A percentile compares a stretch with the other conserved stretches of the same genome.
These are phyloP conservation scores for Mycosphaerelloides madeirae DNA, from an alignment of 2,329 filamentous ascomycete genomes.

Conservation along the genomic window DNA sequence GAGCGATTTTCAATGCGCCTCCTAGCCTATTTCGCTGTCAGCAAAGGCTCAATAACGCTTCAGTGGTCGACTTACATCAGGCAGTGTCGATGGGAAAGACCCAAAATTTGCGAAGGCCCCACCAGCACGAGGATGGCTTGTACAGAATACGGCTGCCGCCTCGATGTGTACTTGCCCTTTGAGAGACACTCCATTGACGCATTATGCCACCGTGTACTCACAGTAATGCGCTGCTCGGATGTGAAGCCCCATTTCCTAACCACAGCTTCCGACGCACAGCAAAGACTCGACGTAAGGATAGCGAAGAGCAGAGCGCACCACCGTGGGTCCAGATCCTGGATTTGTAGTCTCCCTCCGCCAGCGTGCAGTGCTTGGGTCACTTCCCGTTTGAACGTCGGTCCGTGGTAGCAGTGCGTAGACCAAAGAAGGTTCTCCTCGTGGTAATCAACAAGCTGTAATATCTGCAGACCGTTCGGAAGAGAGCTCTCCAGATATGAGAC, in stretches of 20 bases:
- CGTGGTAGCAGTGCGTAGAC: conserved; percentile 3
- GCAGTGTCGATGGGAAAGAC: conserved; percentile 6
- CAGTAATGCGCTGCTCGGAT: background rate
- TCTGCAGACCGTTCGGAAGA: conserved; percentile 1
- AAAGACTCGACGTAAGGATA: conserved; percentile 2
- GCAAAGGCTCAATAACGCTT: no score
- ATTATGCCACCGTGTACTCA: conserved; percentile 4
- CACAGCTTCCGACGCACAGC: background rate
- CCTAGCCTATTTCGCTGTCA: background rate
- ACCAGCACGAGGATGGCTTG: conserved; percentile 6
- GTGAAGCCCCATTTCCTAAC: background rate
- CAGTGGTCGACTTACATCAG: conserved; percentile 3
- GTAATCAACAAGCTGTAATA: conserved; percentile 4
- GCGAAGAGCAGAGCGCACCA: conserved; percentile 12
- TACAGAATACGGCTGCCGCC: conserved; percentile 3
- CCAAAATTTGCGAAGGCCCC: conserved; percentile 4
- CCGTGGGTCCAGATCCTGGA: conserved; percentile 2
- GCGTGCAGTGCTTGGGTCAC: conserved; percentile 1
- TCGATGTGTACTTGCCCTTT: conserved; percentile 6
- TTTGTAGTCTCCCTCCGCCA: conserved; percentile 1
- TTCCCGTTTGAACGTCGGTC: conserved; percentile 6
- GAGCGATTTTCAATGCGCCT: conserved; percentile 1
- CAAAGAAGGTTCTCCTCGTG: conserved; percentile 4
- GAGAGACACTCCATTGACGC: conserved; percentile 6
- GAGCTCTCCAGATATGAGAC: background rate